Percentiles rank a stretch among this genome's conserved stretches.
These are phyloP conservation scores for Hyphopichia pseudoburtonii DNA, from an alignment of 1,139 yeast genomes.

Conservation along the genomic window DNA sequence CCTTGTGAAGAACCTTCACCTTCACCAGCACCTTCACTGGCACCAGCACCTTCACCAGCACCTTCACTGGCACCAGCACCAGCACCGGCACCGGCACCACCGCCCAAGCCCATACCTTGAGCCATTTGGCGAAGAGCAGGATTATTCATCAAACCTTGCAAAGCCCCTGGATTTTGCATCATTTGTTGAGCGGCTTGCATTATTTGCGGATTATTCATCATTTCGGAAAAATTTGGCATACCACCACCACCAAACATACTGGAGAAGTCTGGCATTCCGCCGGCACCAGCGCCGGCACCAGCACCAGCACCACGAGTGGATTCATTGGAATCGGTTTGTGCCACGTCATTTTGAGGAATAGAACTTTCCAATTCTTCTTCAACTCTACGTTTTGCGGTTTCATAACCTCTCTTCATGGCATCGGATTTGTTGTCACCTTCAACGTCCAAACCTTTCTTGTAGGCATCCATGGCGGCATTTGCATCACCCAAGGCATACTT, in stretches of 20 bases:
- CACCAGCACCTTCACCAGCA: slow-evolving; percentile 22
- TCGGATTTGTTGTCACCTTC: slow-evolving; percentile 87
- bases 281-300: slow-evolving; percentile 52
- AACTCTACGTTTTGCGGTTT: slow-evolving; percentile 85
- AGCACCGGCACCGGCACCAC: slow-evolving; percentile 45
- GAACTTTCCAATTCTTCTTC: slow-evolving; percentile 65
- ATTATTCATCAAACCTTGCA: slow-evolving; percentile 74
- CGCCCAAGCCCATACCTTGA: slow-evolving; percentile 61
- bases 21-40: slow-evolving; percentile 16
- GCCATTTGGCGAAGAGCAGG: slow-evolving; percentile 83
- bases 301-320: slow-evolving; percentile 32
- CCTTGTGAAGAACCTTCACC: no score
- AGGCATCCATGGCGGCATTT: slow-evolving; percentile 86
- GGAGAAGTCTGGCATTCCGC: slow-evolving; percentile 74
- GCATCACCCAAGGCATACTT: slow-evolving; percentile 88
- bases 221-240: slow-evolving; percentile 51
- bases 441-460: slow-evolving; percentile 78
- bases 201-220: slow-evolving; percentile 86
- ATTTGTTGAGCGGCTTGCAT: slow-evolving; percentile 92
- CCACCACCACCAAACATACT: slow-evolving; percentile 67
- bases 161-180: slow-evolving; percentile 87
- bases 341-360: slow-evolving; percentile 28
- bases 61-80: slow-evolving; percentile 20
- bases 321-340: slow-evolving; percentile 22
- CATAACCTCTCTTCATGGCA: slow-evolving; percentile 91